Conservation (phyloP, 345 rosid genomes). For the Gossypium ekmanianum region DNA sequence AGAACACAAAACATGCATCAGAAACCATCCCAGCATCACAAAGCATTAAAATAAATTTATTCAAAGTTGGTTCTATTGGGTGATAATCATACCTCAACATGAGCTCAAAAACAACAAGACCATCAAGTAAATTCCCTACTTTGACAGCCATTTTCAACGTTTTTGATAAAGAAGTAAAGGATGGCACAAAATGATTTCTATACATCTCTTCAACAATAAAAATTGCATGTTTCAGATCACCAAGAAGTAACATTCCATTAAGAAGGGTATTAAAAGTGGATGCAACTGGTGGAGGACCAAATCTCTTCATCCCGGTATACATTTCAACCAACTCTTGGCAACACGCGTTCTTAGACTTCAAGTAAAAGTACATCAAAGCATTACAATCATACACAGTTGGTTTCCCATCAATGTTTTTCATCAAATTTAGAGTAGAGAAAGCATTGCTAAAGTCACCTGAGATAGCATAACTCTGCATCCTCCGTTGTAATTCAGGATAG, state of each 20-base stretch:
- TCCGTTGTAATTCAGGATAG: constrained; percentile 26
- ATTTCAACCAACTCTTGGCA: constrained; percentile 19
- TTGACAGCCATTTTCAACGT: constrained; percentile 26
- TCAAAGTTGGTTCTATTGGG: constrained; percentile 20
- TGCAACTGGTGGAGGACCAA: constrained; percentile 33
- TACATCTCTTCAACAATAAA: constrained; percentile 30
- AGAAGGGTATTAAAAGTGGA: constrained; percentile 31
- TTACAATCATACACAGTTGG: constrained; percentile 34
- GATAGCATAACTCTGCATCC: constrained; percentile 24
- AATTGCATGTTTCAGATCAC: constrained; percentile 23
- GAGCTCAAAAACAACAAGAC: constrained; percentile 25
- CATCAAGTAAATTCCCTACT: constrained; percentile 19
- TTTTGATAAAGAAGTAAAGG: constrained; percentile 21
- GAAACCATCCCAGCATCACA: constrained; percentile 23
- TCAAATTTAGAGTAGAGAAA: constrained; percentile 23
- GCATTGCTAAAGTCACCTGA: constrained; percentile 33
- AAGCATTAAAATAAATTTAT: constrained; percentile 30
- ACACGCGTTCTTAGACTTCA: constrained; percentile 20
- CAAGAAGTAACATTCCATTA: constrained; percentile 27
- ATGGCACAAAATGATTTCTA: constrained; percentile 27
- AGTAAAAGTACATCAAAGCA: constrained; percentile 27
- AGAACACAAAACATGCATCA: constrained; percentile 25
- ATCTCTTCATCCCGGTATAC: constrained; percentile 28
- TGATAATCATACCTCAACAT: constrained; percentile 27
- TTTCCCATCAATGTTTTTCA: constrained; percentile 26